Base-by-base conservation (phyloP, 495 filamentous ascomycete genomes). In the Saxispiralis lemnorum region DNA sequence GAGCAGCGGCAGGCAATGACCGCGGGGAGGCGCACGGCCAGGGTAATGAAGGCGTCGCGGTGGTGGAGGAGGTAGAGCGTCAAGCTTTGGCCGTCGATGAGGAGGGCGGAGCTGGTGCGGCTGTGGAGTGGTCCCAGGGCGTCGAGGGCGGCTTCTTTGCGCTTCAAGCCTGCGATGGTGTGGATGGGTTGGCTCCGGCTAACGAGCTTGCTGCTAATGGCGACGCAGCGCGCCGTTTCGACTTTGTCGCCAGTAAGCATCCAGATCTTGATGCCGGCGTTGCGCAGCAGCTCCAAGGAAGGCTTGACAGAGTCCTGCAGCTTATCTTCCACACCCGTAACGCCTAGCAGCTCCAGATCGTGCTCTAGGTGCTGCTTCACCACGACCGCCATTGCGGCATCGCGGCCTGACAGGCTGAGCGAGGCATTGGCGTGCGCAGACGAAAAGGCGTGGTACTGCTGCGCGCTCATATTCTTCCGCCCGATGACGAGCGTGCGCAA, bases 171-270 rank as follows among this genome's bases (percentile, higher is more conserved):
- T 16, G 83, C 70, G 35, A 96, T 79, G 0, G 87, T 94, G 61
- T 96, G 84, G 46, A 99, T 92, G 59, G 88, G 89, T 60, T 99
- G 92, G 1, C 86, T 85, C 43, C 92, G 68, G 6, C 85, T 76
- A n/a, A 99, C 88, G 16, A 99, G 67, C 61, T 94, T 95, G 15
- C 87, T 79, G 51, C 78, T 85, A 28, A 99, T 83, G 13, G 92
- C 92, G 7, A 99, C 88, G 61, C 92, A 99, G 24, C 88, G 77
- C 11, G 92, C 92, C 20, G 92, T 99, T 61, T 99, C 92, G 1
- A 95, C 84, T 61, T 99, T 99, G 66, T 99, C 92, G 24, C 92
- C 92, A 0, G 92, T 99, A 53, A 99, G 66, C 92, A 99, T 99
- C 92, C 92, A 99, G 43, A 96, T 94, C 63, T 93, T 95, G 57